Base-by-base conservation (phyloP, 2,329 filamentous ascomycete genomes). In the Graphilbum ipis-grandicollis region DNA sequence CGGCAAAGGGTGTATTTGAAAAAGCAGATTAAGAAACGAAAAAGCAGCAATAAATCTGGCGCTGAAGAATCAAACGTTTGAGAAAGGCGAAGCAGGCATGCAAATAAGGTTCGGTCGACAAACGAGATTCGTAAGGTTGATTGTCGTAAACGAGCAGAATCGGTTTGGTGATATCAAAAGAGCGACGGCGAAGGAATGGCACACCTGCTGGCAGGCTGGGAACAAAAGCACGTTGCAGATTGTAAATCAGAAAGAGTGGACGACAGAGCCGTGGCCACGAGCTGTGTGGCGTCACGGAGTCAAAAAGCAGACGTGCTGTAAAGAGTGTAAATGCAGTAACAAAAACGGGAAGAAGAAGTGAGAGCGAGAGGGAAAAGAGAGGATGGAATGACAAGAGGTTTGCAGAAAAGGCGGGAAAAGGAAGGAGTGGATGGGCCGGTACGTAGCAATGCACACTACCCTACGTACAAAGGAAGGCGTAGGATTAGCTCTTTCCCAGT, bases 181-280 rank as follows among this genome's bases (percentile, higher is more conserved):
- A 18, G 25, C 13, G 35, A 23, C 21, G 5, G 21, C 33, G 60
- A 70, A 69, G 49, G 66, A 71, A 58, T 62, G 70, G 58, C 62
- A 59, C 56, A 65, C 67, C 68, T 56, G 65, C 63, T 65, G 60
- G 63, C 65, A 66, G 64, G 63, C 63, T 56, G 56, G 28, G 50
- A 18, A 12, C 8, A 38, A 40, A 39, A 38, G 29, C 30, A 39
- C 31, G 40, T 34, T 28, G 37, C 37, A 39, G 18, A 39, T 33
- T 28, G 38, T 26, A 30, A 43, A 39, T 38, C 45, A 41, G 42
- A 47, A 44, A 35, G 37, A 38, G 36, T 36, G 39, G 35, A 41
- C 31, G 34, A 10, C 28, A 30, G 30, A 29, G 23, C 23, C 23
- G 26, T n/a, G 12, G 6, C 26, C 26, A 13, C 26, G 26, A 28